Evolutionary conservation across 164 flowering plant genomes (phyloP).

Genomic region (Euptelea pleiosperma): DNA sequence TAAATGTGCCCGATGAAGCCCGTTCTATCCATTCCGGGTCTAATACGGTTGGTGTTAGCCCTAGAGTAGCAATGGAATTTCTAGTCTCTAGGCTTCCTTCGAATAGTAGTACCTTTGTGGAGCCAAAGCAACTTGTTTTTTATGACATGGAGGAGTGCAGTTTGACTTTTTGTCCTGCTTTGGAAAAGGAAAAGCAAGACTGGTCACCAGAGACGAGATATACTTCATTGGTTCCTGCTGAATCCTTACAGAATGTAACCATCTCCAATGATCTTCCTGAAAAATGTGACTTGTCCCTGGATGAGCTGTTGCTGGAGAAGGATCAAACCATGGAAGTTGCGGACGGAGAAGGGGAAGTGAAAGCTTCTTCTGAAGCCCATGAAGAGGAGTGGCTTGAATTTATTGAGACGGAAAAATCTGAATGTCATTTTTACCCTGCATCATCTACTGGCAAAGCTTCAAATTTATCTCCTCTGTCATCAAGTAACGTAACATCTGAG

Average conservation of each 20-base stretch:
- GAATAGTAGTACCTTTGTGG: conserved; percentile 23
- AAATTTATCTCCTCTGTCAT: conserved; percentile 8
- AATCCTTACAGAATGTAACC: conserved; percentile 6
- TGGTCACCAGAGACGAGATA: conserved; percentile 14
- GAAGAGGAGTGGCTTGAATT: conserved; percentile 8
- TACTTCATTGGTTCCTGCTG: conserved; percentile 11
- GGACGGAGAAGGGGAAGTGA: conserved; percentile 13
- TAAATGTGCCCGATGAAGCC: conserved; percentile 17
- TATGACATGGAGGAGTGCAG: conserved; percentile 34
- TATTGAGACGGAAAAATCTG: conserved; percentile 1
- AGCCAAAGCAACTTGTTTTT: conserved; percentile 53
- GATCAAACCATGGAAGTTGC: conserved; percentile 12
- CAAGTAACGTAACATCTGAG: conserved; percentile 6
- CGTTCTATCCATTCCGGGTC: conserved; percentile 16
- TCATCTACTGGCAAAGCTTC: conserved; percentile 10
- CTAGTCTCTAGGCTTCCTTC: conserved; percentile 15
- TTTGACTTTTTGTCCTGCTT: conserved; percentile 6
- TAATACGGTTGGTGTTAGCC: conserved; percentile 13
- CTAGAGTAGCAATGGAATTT: conserved; percentile 20
- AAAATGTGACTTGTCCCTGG: not conserved
- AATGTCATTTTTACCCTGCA: not conserved
- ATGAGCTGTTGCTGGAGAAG: conserved; percentile 15
- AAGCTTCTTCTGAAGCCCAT: conserved; percentile 12
- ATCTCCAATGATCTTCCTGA: not conserved
- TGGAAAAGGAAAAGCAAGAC: conserved; percentile 11